A percentile compares a stretch with the other conserved stretches of the same genome.
phyloP scores from a whole-genome alignment of 1,284 basidiomycete genomes.

The Cryptococcus floricola region DNA sequence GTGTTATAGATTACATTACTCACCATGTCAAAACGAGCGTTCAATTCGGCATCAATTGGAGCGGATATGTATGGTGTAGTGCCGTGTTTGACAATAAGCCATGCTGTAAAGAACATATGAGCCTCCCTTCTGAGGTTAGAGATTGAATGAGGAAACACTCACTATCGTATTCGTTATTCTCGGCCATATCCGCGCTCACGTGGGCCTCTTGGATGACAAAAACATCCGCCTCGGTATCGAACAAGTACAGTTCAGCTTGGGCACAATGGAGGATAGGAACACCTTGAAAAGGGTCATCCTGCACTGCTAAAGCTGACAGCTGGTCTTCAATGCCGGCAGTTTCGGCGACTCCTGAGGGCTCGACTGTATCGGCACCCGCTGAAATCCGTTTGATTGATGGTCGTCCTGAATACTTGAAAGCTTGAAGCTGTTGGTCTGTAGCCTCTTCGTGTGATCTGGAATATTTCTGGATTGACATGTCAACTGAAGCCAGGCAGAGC shows the following conservation, averaged over 20 bases:
- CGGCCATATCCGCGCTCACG: slow-evolving; percentile 65
- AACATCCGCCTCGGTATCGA: slow-evolving; percentile 64
- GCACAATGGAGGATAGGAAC: slow-evolving; percentile 44
- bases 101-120: slow-evolving; percentile 28
- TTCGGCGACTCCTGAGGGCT: neutral
- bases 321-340: slow-evolving; percentile 1
- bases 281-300: slow-evolving; percentile 46
- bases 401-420: slow-evolving; percentile 58
- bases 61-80: slow-evolving; percentile 46
- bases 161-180: slow-evolving; percentile 55
- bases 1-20: neutral
- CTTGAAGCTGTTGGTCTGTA: slow-evolving; percentile 63
- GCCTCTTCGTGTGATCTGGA: slow-evolving; percentile 66
- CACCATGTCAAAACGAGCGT: slow-evolving; percentile 54
- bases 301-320: slow-evolving; percentile 7
- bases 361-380: no score
- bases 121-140: slow-evolving; percentile 1
- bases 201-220: slow-evolving; percentile 69
- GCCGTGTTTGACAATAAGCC: slow-evolving; percentile 46
- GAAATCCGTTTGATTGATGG: neutral
- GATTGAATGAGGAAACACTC: slow-evolving; percentile 10
- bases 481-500: neutral
- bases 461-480: slow-evolving; percentile 60
- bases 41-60: slow-evolving; percentile 55
- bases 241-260: slow-evolving; percentile 59